Conservation (phyloP, 1,284 basidiomycete genomes). For the Moesziomyces antarcticus region DNA sequence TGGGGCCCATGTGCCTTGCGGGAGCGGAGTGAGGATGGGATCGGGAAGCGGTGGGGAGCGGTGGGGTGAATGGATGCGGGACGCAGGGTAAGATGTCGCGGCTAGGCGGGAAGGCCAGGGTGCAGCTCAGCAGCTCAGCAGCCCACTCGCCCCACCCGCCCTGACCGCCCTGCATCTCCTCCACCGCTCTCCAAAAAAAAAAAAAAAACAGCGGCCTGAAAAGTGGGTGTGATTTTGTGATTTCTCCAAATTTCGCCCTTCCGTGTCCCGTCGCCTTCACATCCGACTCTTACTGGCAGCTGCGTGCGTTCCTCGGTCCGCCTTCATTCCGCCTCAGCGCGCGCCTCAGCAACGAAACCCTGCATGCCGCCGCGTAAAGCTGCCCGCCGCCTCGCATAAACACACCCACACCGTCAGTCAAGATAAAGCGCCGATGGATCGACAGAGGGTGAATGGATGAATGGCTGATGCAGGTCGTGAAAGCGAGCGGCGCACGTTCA, state of each 20-base stretch:
- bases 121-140: conserved; percentile 1
- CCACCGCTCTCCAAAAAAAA: too few relatives aligned
- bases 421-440: too few relatives aligned
- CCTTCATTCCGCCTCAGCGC: too few relatives aligned
- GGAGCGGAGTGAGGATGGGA: conserved; percentile 2
- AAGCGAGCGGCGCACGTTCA: not conserved
- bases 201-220: too few relatives aligned
- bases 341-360: not conserved
- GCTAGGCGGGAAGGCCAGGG: conserved; percentile 8
- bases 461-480: too few relatives aligned
- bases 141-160: too few relatives aligned
- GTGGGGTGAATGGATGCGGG: conserved; percentile 4
- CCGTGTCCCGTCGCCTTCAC: not conserved
- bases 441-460: too few relatives aligned
- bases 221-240: too few relatives aligned
- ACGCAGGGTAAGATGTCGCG: conserved; percentile 5
- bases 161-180: too few relatives aligned
- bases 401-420: too few relatives aligned
- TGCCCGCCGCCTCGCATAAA: not conserved
- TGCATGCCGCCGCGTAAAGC: not conserved
- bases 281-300: too few relatives aligned
- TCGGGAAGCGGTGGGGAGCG: not conserved
- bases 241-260: not conserved
- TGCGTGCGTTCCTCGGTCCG: too few relatives aligned
- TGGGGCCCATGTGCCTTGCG: not conserved